These are phyloP conservation scores for Phytophthora parvispora DNA, from an alignment of 352 stramenopile species.

Conservation along the genomic window DNA sequence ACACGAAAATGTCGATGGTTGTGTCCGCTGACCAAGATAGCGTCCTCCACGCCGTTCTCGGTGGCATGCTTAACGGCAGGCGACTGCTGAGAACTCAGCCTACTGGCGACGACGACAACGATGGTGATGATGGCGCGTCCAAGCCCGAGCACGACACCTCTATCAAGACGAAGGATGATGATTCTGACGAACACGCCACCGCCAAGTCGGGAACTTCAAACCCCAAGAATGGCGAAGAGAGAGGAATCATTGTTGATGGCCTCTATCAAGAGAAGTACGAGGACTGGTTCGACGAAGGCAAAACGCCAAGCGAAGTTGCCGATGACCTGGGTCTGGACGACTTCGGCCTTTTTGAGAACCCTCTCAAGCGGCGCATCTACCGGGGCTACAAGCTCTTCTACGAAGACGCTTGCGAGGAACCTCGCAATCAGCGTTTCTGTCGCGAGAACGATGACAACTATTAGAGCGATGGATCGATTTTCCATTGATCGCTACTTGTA, in stretches of 20 bases:
- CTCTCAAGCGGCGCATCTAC: neutral
- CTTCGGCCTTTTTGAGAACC: neutral
- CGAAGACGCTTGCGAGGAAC: neutral
- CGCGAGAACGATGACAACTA: neutral
- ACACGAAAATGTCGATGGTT: neutral
- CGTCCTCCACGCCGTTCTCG: neutral
- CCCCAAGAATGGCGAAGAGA: neutral
- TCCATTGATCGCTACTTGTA: too few species aligned
- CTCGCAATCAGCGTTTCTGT: slow-evolving; percentile 1
- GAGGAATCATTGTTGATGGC: neutral
- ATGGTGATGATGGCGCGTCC: too few species aligned
- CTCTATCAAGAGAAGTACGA: neutral
- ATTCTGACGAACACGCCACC: neutral
- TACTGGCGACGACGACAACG: neutral
- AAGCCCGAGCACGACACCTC: neutral
- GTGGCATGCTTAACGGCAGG: neutral
- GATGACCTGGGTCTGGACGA: neutral
- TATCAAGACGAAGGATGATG: neutral
- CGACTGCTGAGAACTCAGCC: neutral
- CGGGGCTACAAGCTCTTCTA: neutral
- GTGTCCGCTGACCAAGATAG: neutral
- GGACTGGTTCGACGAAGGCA: slow-evolving; percentile 2
- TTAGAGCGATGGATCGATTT: too few species aligned
- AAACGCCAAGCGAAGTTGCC: neutral
- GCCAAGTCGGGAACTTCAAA: neutral